A percentile compares a stretch with the other conserved stretches of the same genome.
These are phyloP conservation scores for Tolypocladium endophyticum DNA, from an alignment of 2,329 filamentous ascomycete species.

Conservation along the genomic window DNA sequence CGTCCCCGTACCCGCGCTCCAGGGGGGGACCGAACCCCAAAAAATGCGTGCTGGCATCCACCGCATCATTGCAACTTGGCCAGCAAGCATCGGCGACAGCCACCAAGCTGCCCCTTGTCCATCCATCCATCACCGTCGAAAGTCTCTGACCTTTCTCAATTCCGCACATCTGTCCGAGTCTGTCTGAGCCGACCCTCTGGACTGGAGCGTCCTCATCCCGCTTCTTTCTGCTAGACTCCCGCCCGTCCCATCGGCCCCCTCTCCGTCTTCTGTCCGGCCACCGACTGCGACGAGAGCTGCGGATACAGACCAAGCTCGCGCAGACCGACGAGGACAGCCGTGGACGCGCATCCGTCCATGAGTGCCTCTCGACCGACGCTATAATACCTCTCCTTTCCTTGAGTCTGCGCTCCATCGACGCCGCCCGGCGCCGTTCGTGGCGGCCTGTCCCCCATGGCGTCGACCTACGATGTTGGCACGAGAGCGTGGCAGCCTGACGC, in stretches of 20 bases:
- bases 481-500: slow-evolving; percentile 96
- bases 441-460: slow-evolving; percentile 55
- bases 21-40: slow-evolving; percentile 1
- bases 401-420: slow-evolving; percentile 7
- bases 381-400: neutral
- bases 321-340: neutral
- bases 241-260: neutral
- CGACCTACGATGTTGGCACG: slow-evolving; percentile 92
- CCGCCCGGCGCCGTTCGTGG: slow-evolving; percentile 3
- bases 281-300: neutral
- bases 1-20: neutral
- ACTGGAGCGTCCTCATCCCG: neutral
- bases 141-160: neutral
- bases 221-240: neutral
- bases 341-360: slow-evolving; percentile 16
- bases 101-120: slow-evolving; percentile 9
- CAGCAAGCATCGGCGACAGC: neutral
- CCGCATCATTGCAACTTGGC: neutral
- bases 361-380: slow-evolving; percentile 14
- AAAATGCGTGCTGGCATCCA: slow-evolving; percentile 21
- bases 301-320: neutral
- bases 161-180: neutral
- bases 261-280: neutral
- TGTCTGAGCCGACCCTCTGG: neutral
- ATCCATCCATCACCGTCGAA: neutral